Percentiles rank a stretch among this genome's conserved stretches.
Conservation (phyloP, 2,329 filamentous ascomycete genomes). For the Aspergillus hiratsukae region DNA sequence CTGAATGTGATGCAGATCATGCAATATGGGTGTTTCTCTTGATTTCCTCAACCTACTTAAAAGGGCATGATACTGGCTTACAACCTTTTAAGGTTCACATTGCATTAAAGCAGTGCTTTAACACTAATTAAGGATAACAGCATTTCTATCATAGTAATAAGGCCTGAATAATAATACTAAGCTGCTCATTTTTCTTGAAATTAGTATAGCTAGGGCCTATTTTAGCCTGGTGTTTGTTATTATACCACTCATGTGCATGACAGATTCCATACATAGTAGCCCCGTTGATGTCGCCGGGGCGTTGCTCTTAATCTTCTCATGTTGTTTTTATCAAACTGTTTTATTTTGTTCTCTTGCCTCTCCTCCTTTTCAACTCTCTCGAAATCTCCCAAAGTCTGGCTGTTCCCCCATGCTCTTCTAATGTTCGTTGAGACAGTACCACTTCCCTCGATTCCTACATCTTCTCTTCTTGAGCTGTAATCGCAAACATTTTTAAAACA, state of each 20-base stretch:
- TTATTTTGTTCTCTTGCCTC: neutral
- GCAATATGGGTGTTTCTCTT: neutral
- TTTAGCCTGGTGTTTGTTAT: neutral
- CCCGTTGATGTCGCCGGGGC: neutral
- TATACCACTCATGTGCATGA: neutral
- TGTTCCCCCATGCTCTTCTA: neutral
- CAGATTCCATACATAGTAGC: neutral
- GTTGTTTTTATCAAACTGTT: neutral
- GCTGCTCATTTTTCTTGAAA: neutral
- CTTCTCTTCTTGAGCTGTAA: neutral
- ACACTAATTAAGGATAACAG: neutral
- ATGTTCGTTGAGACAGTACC: neutral
- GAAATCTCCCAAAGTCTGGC: neutral
- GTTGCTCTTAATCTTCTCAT: neutral
- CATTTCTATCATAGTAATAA: neutral
- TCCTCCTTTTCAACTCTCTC: neutral
- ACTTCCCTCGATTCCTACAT: neutral
- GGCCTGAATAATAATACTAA: neutral
- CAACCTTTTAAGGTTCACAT: neutral
- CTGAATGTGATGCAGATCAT: neutral
- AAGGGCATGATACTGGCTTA: neutral
- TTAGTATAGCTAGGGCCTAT: neutral
- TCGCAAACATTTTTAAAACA: neutral
- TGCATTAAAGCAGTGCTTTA: neutral
- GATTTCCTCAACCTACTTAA: neutral